Evolutionary conservation across 2,329 filamentous ascomycete genomes (phyloP), one percentile per base, ranked within the genome.

Genomic region (Cucurbitaria berberidis): DNA sequence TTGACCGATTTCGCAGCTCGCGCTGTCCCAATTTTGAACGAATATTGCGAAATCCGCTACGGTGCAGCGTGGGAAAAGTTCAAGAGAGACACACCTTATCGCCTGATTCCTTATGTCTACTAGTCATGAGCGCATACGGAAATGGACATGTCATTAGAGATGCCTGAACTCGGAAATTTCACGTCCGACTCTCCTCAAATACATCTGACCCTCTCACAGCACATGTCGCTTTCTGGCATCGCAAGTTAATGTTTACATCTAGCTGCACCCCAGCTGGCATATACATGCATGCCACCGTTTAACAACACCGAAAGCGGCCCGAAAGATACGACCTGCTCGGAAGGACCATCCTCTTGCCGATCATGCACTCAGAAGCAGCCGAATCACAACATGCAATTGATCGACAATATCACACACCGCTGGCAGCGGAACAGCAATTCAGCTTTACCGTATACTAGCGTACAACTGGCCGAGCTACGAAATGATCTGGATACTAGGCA

Each of bases 11-110:
- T 84, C 62, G 67, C 67, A 6, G 67, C 60, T 2, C 71, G 77
- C 3, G 76, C 68, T 1, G 76, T 84, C 26, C 81, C 80, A 0
- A 68, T 78, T 5, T 60, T 84, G 53, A 80, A 82, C 60, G 69
- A 77, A 50, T 84, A 85, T 60, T 80, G 82, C 60, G 62, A 68
- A 47, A 69, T 69, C 50, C 55, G 69, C 41, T 79, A 80, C 55
- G 76, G 76, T 0, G 66, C 69, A 29, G 69, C 72, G n/a, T 79
- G 76, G 75, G 55, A 65, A 22, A 60, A 69, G 47, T 76, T 76
- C 60, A 78, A 76, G 70, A 63, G 70, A 53, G 71, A 72, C 48
- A 76, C 74, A 2, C 73, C 67, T n/a, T 78, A 73, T 45, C 61
- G 62, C 27, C 64, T 75, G 27, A 60, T 74, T 36, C 72, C 71